Evolutionary conservation across 768 basidiomycete species (phyloP), one percentile per base, ranked within the genome.

Genomic region (Neoboletus subvelutipes): DNA sequence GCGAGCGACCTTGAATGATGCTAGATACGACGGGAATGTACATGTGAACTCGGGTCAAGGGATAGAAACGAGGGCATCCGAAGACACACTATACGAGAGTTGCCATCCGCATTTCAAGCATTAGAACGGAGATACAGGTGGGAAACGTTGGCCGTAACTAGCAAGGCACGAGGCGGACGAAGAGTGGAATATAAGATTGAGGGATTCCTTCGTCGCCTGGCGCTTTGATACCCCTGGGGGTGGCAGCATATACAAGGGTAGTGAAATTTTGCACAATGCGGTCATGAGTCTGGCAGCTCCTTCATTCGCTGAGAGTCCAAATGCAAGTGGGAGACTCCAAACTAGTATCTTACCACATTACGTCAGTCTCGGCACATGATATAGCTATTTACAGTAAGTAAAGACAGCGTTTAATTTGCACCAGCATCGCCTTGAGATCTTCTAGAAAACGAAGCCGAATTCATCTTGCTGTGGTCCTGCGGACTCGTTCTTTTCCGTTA

Each of bases 11-110:
- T 17, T 18, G 15, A 20, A 63, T 41, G 37, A 55, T 26, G 37
- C 67, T 69, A 22, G 59, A 58, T 7, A 60, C 3, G 18, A 42
- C 2, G 4, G 64, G 67, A 26, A 68, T 53, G 22, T 64, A 63
- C 69, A 70, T 72, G 57, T 64, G 37, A 64, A 59, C 18, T 1
- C 7, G 20, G 18, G 48, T 13, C 36, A 33, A 43, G n/a, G 24
- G 52, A 40, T n/a, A 22, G 1, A 31, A n/a, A 53, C 11, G 15
- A 34, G 11, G 17, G 22, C 66, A 42, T 49, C 63, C 67, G 28
- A 57, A 4, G 57, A 48, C 2, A 59, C 3, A 3, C 3, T 28
- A 28, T n/a, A n/a, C n/a, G n/a, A 28, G 28, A 5, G 28, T 28
- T 28, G 28, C 3, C 28, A 28, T 28, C 28, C 28, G 28, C 28